Percentiles rank a stretch among this genome's conserved stretches.
Evolutionary conservation across 192 early-diverging fungal genomes (phyloP).

Genomic region (Thamnidium elegans): DNA sequence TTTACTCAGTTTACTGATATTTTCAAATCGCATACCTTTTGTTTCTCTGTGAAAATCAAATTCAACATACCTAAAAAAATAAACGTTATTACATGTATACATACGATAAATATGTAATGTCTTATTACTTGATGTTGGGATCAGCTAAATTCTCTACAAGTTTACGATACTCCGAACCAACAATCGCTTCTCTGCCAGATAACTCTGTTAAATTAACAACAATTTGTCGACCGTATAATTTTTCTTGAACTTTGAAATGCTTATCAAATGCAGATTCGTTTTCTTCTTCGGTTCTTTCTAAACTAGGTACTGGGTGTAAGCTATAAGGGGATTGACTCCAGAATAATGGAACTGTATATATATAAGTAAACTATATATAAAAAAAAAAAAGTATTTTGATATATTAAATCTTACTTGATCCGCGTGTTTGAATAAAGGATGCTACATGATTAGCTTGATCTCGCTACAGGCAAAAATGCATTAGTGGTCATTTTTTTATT

Average conservation of each 20-base stretch:
- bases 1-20: slow-evolving; percentile 72
- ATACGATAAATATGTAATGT: neutral
- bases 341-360: slow-evolving; percentile 55
- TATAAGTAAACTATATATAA: neutral
- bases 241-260: slow-evolving; percentile 54
- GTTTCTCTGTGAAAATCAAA: slow-evolving; percentile 96
- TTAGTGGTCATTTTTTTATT: neutral
- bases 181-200: slow-evolving; percentile 61
- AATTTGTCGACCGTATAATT: slow-evolving; percentile 53
- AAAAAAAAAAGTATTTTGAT: too few relatives aligned
- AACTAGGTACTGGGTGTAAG: slow-evolving; percentile 62
- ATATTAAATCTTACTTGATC: slow-evolving; percentile 56
- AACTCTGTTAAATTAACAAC: slow-evolving; percentile 67
- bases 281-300: slow-evolving; percentile 51
- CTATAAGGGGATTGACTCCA: slow-evolving; percentile 73
- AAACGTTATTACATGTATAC: neutral
- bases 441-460: slow-evolving; percentile 49
- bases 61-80: slow-evolving; percentile 64
- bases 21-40: slow-evolving; percentile 88
- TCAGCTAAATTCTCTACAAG: slow-evolving; percentile 47
- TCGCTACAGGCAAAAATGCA: slow-evolving; percentile 20
- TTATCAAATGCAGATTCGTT: slow-evolving; percentile 51
- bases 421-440: slow-evolving; percentile 89
- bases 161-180: slow-evolving; percentile 60
- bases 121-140: slow-evolving; percentile 45